These are phyloP conservation scores for Raphanus hybrid DNA, from an alignment of 441 rosid genomes.

Conservation along the genomic window DNA sequence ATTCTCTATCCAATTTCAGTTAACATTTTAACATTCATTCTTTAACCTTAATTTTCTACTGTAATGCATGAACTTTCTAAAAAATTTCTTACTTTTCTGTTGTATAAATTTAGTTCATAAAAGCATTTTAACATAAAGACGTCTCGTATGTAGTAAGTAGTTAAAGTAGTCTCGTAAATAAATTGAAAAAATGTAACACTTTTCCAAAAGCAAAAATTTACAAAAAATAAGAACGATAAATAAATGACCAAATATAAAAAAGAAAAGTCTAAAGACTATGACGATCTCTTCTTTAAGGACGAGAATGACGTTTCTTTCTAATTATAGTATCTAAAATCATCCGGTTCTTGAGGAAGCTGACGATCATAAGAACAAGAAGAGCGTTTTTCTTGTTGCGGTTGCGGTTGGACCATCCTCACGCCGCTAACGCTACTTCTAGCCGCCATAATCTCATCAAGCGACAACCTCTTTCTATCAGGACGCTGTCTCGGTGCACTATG, in stretches of 20 bases:
- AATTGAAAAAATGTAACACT: constrained; percentile 1
- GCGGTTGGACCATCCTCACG: constrained; percentile 59
- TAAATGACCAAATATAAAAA: constrained; percentile 1
- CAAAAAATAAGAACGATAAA: constrained; percentile 21
- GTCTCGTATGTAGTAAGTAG: not conserved
- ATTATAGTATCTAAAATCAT: constrained; percentile 40
- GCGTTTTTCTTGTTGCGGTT: constrained; percentile 42
- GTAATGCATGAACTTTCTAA: not conserved
- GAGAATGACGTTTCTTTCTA: constrained; percentile 37
- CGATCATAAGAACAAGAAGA: constrained; percentile 32
- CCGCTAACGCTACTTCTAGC: constrained; percentile 78
- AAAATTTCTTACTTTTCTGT: not conserved
- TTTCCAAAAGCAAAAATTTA: constrained; percentile 34
- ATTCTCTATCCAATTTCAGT: constrained; percentile 5
- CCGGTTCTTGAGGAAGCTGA: constrained; percentile 34
- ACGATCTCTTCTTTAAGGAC: constrained; percentile 17
- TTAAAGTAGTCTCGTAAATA: not conserved
- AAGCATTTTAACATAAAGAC: not conserved
- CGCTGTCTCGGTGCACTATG: constrained; percentile 86
- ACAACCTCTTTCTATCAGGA: constrained; percentile 72
- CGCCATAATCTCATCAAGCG: constrained; percentile 73
- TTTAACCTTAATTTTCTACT: not conserved
- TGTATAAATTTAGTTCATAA: not conserved
- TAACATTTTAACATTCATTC: not conserved
- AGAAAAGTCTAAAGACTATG: constrained; percentile 36